Conservation (phyloP, 2,329 filamentous ascomycete genomes). For the Fusarium sulawesiense region DNA sequence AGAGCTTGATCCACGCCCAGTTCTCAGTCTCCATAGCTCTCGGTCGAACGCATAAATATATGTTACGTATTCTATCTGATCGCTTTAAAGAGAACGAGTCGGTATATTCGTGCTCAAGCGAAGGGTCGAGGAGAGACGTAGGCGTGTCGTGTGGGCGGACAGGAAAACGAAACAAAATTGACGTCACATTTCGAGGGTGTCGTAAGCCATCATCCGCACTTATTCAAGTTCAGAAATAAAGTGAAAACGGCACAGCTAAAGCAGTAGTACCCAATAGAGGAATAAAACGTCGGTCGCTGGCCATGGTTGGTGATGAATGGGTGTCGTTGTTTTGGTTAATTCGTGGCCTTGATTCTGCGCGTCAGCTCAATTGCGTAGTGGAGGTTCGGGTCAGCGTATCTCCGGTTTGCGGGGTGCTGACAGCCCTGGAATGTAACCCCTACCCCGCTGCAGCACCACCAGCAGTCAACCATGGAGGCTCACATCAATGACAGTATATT, state of each 20-base stretch:
- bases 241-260: fast-evolving
- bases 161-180: neutral
- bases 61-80: too few relatives aligned
- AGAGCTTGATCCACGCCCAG: too few relatives aligned
- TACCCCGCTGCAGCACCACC: neutral
- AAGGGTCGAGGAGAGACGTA: neutral
- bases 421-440: neutral
- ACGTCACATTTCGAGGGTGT: neutral
- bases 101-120: too few relatives aligned
- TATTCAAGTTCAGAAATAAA: neutral
- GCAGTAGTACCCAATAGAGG: neutral
- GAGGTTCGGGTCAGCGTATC: neutral
- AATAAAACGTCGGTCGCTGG: neutral
- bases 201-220: fast-evolving
- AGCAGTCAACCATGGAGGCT: too few relatives aligned
- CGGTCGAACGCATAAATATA: too few relatives aligned
- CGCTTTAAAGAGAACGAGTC: neutral
- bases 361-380: neutral
- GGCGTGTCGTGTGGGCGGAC: too few relatives aligned
- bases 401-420: neutral
- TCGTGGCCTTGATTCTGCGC: neutral
- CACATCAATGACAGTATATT: neutral
- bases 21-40: too few relatives aligned
- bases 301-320: neutral
- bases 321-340: neutral